phyloP scores from a whole-genome alignment of 2,329 filamentous ascomycete species.

The Ophiostoma ulmi region DNA sequence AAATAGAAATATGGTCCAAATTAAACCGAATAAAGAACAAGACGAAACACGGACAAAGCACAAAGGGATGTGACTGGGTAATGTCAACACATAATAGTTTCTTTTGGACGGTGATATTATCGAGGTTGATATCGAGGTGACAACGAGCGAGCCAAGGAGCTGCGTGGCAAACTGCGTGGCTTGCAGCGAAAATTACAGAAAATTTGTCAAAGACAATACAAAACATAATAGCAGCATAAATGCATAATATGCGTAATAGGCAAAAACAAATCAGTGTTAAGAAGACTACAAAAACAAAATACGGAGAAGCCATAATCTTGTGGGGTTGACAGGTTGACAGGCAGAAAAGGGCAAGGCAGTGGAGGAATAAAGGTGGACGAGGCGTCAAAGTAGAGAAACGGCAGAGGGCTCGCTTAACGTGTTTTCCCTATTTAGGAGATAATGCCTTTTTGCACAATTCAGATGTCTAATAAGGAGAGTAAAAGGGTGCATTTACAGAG shows the following conservation, averaged over 20 bases:
- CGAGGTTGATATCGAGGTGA: neutral
- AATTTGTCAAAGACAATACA: too few species aligned
- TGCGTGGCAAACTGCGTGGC: neutral
- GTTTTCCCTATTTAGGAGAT: neutral
- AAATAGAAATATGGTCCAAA: neutral
- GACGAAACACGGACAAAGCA: neutral
- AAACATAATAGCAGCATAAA: too few species aligned
- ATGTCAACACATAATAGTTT: neutral
- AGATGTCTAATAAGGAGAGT: neutral
- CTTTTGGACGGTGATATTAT: neutral
- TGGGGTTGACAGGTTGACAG: neutral
- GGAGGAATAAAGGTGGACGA: neutral
- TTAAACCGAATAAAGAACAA: neutral
- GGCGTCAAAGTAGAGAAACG: neutral
- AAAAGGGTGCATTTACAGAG: too few species aligned
- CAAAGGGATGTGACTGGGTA: neutral
- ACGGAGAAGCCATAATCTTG: neutral
- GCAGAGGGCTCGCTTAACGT: neutral
- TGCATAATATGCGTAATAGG: too few species aligned
- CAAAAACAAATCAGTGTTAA: too few species aligned
- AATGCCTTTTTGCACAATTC: neutral
- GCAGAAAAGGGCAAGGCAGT: neutral
- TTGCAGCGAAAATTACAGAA: neutral
- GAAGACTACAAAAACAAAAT: neutral
- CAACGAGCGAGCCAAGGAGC: neutral